Evolutionary conservation across 2,329 filamentous ascomycete species (phyloP).

Genomic region (Leptographium procerum): DNA sequence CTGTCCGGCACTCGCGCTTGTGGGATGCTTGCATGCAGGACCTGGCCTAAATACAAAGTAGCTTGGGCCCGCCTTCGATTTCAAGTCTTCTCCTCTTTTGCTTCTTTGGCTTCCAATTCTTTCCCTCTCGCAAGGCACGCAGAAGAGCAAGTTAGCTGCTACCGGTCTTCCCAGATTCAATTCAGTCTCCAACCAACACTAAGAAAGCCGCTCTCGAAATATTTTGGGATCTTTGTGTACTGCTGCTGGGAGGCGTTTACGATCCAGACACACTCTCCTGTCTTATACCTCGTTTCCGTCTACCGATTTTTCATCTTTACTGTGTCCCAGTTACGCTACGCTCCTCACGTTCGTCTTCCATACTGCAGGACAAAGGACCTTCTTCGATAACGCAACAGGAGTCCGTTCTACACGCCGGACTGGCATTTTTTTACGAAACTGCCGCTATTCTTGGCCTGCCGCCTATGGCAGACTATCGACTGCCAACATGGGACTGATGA

Average conservation of each 20-base stretch:
- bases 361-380: too few species aligned
- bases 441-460: background rate
- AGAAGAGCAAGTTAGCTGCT: background rate
- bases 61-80: background rate
- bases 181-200: too few species aligned
- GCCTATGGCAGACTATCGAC: slow-evolving; percentile 11
- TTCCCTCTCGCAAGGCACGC: background rate
- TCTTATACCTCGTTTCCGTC: too few species aligned
- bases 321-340: too few species aligned
- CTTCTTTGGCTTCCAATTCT: background rate
- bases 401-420: background rate
- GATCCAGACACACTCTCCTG: too few species aligned
- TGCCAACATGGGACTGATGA: slow-evolving; percentile 20
- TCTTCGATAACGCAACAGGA: too few species aligned
- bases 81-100: background rate
- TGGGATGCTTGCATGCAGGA: background rate
- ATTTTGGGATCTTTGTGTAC: too few species aligned
- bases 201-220: too few species aligned
- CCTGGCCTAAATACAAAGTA: background rate
- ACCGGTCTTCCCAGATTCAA: background rate
- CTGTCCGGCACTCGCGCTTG: background rate
- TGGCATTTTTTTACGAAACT: background rate
- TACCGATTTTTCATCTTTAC: too few species aligned
- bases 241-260: too few species aligned
- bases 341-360: too few species aligned